These are phyloP conservation scores for Zoysia pacifica DNA, from an alignment of 176 grass and related monocot species.

Conservation along the genomic window DNA sequence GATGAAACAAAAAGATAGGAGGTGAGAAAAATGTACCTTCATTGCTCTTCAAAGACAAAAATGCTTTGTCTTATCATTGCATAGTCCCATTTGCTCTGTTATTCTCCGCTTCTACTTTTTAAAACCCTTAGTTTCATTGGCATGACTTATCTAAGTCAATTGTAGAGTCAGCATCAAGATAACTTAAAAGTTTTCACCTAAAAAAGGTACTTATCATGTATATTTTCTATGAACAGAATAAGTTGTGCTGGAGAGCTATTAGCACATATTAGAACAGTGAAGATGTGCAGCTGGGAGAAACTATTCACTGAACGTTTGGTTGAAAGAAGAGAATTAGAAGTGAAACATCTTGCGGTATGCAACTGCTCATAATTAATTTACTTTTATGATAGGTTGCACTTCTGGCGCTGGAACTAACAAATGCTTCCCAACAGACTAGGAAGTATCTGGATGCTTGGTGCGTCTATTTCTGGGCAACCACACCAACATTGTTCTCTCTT, in stretches of 20 bases:
- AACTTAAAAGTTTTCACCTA: too few relatives aligned
- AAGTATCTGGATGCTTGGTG: conserved; percentile 99
- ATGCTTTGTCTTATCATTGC: conserved; percentile 2
- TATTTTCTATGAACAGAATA: conserved; percentile 57
- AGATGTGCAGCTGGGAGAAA: conserved; percentile 95
- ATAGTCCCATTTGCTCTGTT: neutral
- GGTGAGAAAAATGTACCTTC: conserved; percentile 47
- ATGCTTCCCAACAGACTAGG: conserved; percentile 60
- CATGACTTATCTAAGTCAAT: neutral
- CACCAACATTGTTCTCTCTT: conserved; percentile 92
- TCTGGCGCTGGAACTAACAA: conserved; percentile 21
- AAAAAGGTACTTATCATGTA: too few relatives aligned
- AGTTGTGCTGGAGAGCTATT: conserved; percentile 91
- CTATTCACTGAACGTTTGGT: conserved; percentile 76
- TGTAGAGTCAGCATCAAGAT: neutral
- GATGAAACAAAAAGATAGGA: conserved; percentile 96
- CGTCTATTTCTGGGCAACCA: conserved; percentile 98
- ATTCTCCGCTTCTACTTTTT: neutral
- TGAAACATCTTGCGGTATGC: conserved; percentile 86
- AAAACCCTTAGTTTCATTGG: conserved; percentile 1
- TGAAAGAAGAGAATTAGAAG: conserved; percentile 86
- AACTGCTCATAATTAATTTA: conserved; percentile 20
- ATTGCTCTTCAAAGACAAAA: neutral
- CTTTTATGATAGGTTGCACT: conserved; percentile 16
- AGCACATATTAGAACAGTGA: conserved; percentile 88